Conservation (phyloP, 345 rosid species). For the Lepidium sativum region DNA sequence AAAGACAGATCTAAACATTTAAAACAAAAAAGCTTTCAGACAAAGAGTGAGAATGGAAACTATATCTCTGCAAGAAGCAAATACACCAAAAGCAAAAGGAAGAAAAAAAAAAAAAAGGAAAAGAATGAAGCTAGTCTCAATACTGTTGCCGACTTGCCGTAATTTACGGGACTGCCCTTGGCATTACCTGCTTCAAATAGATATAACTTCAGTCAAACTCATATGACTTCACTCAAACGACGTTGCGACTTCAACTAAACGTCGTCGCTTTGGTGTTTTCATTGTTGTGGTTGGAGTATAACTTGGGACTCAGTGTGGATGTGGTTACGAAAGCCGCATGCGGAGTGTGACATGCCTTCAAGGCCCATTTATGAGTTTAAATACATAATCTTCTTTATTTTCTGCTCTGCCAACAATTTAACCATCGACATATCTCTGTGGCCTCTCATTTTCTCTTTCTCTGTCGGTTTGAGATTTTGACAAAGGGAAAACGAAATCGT, state of each 20-base stretch:
- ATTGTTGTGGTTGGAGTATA: no score
- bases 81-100: slow-evolving; percentile 9
- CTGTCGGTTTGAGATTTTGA: slow-evolving; percentile 20
- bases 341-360: not conserved
- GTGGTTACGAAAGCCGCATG: not conserved
- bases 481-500: not conserved
- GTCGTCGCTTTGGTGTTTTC: no score
- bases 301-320: no score
- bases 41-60: slow-evolving; percentile 14
- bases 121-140: no score
- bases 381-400: not conserved
- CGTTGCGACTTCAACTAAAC: no score
- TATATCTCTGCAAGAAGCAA: slow-evolving; percentile 16
- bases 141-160: no score
- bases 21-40: not conserved
- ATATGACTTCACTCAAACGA: no score
- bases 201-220: no score
- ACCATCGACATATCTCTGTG: slow-evolving; percentile 1
- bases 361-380: slow-evolving; percentile 2
- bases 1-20: slow-evolving; percentile 27
- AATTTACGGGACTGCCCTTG: no score
- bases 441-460: slow-evolving; percentile 19
- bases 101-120: no score
- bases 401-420: not conserved
- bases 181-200: no score